Evolutionary conservation across 192 early-diverging fungal species (phyloP).

Genomic region (Mortierella claussenii): DNA sequence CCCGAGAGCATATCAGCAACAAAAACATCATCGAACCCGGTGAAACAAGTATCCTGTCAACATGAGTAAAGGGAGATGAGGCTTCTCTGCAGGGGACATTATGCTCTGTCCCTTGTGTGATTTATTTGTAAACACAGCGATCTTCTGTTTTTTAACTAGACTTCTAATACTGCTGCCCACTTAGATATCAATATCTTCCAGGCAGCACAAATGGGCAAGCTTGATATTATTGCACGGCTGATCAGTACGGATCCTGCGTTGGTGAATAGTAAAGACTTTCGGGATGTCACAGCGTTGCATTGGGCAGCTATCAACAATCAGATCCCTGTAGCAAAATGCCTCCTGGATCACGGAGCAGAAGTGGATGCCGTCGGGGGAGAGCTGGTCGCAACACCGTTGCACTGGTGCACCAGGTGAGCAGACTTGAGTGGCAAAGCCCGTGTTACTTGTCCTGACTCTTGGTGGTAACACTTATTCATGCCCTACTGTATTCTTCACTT

Average conservation of each 20-base stretch:
- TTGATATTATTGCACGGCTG: conserved; percentile 63
- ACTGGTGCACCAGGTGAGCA: conserved; percentile 86
- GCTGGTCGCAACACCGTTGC: conserved; percentile 86
- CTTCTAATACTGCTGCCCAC: too few relatives aligned
- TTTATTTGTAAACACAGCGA: background rate
- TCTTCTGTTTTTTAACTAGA: background rate
- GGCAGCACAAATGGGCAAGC: conserved; percentile 78
- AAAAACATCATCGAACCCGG: background rate
- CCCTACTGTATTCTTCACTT: too few relatives aligned
- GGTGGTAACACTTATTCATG: too few relatives aligned
- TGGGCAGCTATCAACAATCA: conserved; percentile 86
- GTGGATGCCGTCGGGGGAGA: conserved; percentile 82
- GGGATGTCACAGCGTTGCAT: conserved; percentile 83
- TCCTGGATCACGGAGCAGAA: conserved; percentile 82
- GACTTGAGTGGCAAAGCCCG: too few relatives aligned
- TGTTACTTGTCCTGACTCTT: too few relatives aligned
- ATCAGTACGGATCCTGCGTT: conserved; percentile 64
- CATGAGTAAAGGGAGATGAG: background rate
- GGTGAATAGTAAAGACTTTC: conserved; percentile 68
- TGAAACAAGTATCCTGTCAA: background rate
- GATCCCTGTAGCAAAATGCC: conserved; percentile 73
- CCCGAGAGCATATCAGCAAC: background rate
- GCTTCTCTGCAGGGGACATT: too few relatives aligned
- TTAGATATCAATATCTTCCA: conserved; percentile 67
- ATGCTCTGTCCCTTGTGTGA: background rate